Evolutionary conservation across 768 basidiomycete genomes (phyloP), one percentile per base, ranked within the genome.

Genomic region (Boletus sp.): DNA sequence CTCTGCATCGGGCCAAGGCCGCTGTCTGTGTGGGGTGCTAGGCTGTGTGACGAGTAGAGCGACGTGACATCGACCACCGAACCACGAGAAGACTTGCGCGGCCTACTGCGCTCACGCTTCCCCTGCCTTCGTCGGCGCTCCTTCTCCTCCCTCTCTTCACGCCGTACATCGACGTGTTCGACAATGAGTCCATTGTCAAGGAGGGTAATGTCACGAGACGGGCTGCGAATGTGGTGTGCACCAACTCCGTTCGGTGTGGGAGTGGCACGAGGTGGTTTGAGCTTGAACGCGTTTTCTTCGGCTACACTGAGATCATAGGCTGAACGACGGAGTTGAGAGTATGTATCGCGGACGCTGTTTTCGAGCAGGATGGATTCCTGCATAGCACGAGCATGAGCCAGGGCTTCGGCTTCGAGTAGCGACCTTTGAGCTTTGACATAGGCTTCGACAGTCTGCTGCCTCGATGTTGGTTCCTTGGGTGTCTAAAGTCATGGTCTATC

Each of bases 171-270:
- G 37, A 94, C 88, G 58, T 90, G 89, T 64, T 95, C 93, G 8
- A 94, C 87, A 51, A 93, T 90, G 80, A 94, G 85, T 4, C 92
- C 92, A 61, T 91, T 94, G 71, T 93, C 89, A 20, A 95, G 81
- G 10, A 94, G 76, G 0, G 91, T 90, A 14, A 91, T 79, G 54
- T 93, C 89, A 35, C 89, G 82, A 40, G 85, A 84, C 52, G 84
- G 80, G 20, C 76, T 78, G 32, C 80, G 81, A 29, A 73, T 73
- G 46, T 76, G 72, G 14, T 73, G 67, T n/a, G 71, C 75, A 40
- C 64, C 37, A 5, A 73, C 55, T 14, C 73, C 69, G 5, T 80
- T 77, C 9, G 67, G 54, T 15, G 67, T 64, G 30, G 69, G 35
- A 7, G 70, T 55, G 7, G 80, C 76, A 36, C 77, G 75, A 29